phyloP scores from a whole-genome alignment of 345 rosid genomes.

The Syzygium jambos region DNA sequence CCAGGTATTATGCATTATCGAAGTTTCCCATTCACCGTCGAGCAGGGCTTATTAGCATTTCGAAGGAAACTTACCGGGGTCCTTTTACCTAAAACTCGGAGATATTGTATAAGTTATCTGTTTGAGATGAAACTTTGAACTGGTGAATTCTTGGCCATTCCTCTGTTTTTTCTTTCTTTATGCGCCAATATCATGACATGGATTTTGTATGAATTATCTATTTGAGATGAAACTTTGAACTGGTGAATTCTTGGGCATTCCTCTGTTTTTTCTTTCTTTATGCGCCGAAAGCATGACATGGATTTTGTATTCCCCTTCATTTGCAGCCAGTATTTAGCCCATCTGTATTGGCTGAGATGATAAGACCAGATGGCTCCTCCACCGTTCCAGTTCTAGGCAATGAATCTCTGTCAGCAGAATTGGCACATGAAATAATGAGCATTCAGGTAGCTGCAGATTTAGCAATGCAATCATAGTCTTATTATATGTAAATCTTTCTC shows the following conservation, averaged over 20 bases:
- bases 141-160: not conserved
- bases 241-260: not conserved
- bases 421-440: conserved; percentile 74
- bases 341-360: conserved; percentile 68
- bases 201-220: not conserved
- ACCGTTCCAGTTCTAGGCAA: conserved; percentile 52
- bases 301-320: not conserved
- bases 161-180: too few relatives aligned
- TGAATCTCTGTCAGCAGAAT: conserved; percentile 65
- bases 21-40: not conserved
- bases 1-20: conserved; percentile 34
- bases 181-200: too few relatives aligned
- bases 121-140: not conserved
- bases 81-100: not conserved
- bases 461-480: not conserved
- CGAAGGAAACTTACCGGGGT: not conserved
- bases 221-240: not conserved
- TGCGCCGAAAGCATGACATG: not conserved
- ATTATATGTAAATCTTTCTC: not conserved
- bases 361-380: conserved; percentile 73
- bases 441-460: conserved; percentile 48
- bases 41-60: not conserved
- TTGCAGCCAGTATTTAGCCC: conserved; percentile 77
- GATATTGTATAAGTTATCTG: not conserved
- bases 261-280: not conserved